Percentiles rank a stretch among this genome's conserved stretches.
These are phyloP conservation scores for Thielaviopsis euricoi DNA, from an alignment of 2,329 filamentous ascomycete genomes.

Conservation along the genomic window DNA sequence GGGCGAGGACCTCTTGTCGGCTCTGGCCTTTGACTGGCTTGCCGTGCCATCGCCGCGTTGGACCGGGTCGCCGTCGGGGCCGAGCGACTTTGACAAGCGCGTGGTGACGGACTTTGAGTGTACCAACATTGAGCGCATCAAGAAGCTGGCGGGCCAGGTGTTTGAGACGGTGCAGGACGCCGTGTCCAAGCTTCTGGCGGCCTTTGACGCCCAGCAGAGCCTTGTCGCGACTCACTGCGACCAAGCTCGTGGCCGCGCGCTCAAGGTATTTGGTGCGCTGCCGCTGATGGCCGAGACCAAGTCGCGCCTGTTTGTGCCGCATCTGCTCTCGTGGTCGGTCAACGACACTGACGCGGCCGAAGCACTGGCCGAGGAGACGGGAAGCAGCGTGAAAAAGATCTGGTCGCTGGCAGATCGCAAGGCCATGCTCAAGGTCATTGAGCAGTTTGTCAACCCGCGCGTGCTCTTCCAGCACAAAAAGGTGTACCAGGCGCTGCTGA, in stretches of 20 bases:
- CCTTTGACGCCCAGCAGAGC: conserved; percentile 49
- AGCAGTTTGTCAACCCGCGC: conserved; percentile 71
- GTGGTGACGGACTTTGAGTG: conserved; percentile 68
- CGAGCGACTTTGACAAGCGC: conserved; percentile 19
- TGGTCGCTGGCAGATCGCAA: conserved; percentile 75
- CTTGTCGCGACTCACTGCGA: conserved; percentile 31
- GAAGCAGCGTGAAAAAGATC: conserved; percentile 26
- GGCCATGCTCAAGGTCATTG: conserved; percentile 63
- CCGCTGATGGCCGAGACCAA: conserved; percentile 70
- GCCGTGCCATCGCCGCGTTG: conserved; percentile 38
- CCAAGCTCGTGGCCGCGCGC: conserved; percentile 56
- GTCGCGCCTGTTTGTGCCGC: conserved; percentile 69
- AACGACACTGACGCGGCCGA: conserved; percentile 27
- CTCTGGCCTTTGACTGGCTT: conserved; percentile 67
- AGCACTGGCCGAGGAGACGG: conserved; percentile 19
- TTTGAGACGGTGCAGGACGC: conserved; percentile 36
- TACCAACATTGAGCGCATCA: conserved; percentile 49
- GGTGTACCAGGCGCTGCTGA: conserved; percentile 59
- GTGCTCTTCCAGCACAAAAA: conserved; percentile 64
- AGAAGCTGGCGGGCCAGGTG: conserved; percentile 32
- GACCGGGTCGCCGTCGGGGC: conserved; percentile 26
- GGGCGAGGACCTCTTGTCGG: conserved; percentile 57
- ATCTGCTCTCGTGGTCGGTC: conserved; percentile 67
- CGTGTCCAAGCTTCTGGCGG: conserved; percentile 39
- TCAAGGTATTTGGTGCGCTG: conserved; percentile 58